Conservation (phyloP, 2,329 filamentous ascomycete species). For the Setomelanomma holmii region DNA sequence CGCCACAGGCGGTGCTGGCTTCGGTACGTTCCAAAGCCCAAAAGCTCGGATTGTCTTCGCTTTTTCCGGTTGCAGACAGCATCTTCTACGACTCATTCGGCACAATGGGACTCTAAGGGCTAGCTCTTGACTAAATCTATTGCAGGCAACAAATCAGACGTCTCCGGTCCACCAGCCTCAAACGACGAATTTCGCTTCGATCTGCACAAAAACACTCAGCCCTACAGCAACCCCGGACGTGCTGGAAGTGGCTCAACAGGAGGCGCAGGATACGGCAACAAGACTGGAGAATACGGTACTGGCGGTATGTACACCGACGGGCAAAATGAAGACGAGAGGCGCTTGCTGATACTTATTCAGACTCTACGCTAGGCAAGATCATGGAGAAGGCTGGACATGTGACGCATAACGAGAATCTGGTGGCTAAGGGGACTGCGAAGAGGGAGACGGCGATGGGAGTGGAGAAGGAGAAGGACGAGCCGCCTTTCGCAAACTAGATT, state of each 20-base stretch:
- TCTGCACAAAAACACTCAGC: constrained; percentile 25
- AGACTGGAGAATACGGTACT: constrained; percentile 37
- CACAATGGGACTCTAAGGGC: no score
- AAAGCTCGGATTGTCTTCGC: no score
- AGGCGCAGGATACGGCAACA: constrained; percentile 51
- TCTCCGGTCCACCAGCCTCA: constrained; percentile 7
- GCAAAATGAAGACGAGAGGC: neutral
- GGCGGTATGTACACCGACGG: constrained; percentile 20
- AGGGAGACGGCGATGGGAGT: constrained; percentile 45
- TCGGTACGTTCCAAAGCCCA: constrained; percentile 16
- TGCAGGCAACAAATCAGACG: constrained; percentile 44
- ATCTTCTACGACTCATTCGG: no score
- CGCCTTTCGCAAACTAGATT: constrained; percentile 2
- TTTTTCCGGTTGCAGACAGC: no score
- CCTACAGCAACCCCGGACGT: constrained; percentile 26
- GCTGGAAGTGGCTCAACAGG: constrained; percentile 43
- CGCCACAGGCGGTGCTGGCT: constrained; percentile 43
- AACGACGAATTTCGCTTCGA: constrained; percentile 30
- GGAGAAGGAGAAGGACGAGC: neutral
- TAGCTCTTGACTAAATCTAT: neutral
- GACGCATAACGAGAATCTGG: constrained; percentile 57
- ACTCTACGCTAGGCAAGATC: constrained; percentile 63
- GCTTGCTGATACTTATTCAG: constrained; percentile 22
- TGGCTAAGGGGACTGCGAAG: constrained; percentile 60
- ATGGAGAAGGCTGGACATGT: constrained; percentile 65